These are phyloP conservation scores for Porcisia hertigi DNA, from an alignment of 208 protist species.

Conservation along the genomic window DNA sequence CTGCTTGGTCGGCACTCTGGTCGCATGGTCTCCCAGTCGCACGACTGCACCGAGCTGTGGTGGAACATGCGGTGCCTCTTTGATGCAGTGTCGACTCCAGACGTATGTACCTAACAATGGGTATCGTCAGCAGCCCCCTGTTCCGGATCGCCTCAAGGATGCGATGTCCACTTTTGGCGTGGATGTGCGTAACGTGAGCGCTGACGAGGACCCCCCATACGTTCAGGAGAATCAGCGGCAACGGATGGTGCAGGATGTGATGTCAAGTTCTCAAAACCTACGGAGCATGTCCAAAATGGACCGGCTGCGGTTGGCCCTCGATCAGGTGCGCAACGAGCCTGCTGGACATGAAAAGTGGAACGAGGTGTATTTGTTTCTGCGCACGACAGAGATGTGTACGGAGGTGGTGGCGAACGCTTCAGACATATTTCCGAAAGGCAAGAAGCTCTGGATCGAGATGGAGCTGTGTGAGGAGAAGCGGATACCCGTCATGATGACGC, in stretches of 20 bases:
- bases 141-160: conserved; percentile 86
- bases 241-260: conserved; percentile 63
- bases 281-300: conserved; percentile 76
- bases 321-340: conserved; percentile 61
- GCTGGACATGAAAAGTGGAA: conserved; percentile 63
- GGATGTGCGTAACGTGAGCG: conserved; percentile 40
- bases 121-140: conserved; percentile 63
- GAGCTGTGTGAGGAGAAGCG: conserved; percentile 83
- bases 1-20: background rate
- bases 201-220: conserved; percentile 69
- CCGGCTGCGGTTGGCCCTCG: conserved; percentile 67
- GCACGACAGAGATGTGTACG: conserved; percentile 86
- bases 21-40: background rate
- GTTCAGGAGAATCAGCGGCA: conserved; percentile 77
- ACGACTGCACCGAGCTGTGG: background rate
- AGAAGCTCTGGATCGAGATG: conserved; percentile 88
- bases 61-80: background rate
- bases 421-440: conserved; percentile 78
- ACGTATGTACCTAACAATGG: conserved; percentile 74
- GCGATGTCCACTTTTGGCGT: conserved; percentile 64
- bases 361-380: conserved; percentile 87
- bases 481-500: conserved; percentile 59
- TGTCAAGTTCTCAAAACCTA: conserved; percentile 60
- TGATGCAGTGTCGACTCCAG: conserved; percentile 25
- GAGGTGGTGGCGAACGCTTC: conserved; percentile 54